These are phyloP conservation scores for Dendrobium nobile DNA, from an alignment of 106 monocot genomes.

Conservation along the genomic window DNA sequence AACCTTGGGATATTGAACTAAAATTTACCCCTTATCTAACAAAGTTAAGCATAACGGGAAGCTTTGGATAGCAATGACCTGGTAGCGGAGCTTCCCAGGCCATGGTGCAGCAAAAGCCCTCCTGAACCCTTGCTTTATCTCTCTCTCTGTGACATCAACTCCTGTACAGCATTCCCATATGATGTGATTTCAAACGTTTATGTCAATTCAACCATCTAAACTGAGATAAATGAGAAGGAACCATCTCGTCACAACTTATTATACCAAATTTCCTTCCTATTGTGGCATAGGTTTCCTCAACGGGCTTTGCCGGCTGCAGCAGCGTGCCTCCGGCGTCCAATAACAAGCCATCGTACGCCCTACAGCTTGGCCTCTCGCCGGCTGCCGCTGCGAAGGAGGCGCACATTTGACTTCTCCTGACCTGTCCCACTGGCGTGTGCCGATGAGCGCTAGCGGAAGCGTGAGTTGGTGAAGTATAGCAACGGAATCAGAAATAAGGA, in stretches of 20 bases:
- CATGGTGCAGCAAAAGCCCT: slow-evolving; percentile 61
- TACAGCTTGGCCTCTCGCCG: slow-evolving; percentile 12
- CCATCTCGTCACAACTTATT: not conserved
- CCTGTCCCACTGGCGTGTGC: not conserved
- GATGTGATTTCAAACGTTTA: not conserved
- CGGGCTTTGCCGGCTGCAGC: slow-evolving; percentile 71
- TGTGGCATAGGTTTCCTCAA: slow-evolving; percentile 78
- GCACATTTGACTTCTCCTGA: not conserved
- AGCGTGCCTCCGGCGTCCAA: slow-evolving; percentile 43
- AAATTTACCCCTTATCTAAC: not conserved
- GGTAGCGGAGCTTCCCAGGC: slow-evolving; percentile 82
- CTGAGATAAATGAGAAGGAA: not conserved
- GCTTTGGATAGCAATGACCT: slow-evolving; percentile 34
- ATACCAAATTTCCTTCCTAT: slow-evolving; percentile 80
- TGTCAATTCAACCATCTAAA: not conserved
- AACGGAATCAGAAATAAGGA: not conserved
- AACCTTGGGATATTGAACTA: not conserved
- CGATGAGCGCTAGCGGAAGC: not conserved
- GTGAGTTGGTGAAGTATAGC: not conserved
- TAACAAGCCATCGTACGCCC: slow-evolving; percentile 58
- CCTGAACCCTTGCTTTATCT: slow-evolving; percentile 66
- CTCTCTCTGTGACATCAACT: slow-evolving; percentile 29
- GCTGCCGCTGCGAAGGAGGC: not conserved
- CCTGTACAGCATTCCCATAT: slow-evolving; percentile 18
- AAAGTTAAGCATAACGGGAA: not conserved